Evolutionary conservation across 495 filamentous ascomycete species (phyloP), one percentile per base, ranked within the genome.

Genomic region (Margaritispora aquatica): DNA sequence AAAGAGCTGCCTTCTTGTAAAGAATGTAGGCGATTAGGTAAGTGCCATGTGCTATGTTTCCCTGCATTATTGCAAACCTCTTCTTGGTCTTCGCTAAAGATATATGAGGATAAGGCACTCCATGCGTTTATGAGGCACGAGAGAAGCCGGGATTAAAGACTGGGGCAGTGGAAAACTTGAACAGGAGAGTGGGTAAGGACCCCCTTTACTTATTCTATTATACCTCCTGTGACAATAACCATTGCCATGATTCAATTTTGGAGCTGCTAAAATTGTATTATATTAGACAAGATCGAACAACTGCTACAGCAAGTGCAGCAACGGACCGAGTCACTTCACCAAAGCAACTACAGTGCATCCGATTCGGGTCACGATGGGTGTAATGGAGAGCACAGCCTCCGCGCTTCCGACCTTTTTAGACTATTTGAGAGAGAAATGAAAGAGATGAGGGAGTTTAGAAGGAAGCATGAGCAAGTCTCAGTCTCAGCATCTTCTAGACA

Each of bases 91-190:
- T n/a, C 38, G 17, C 38, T 44, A 44, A 44, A 9, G 10, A 44
- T 2, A 9, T n/a, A 17, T n/a, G 38, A 44, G 38, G 8, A 4
- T n/a, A 24, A 50, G 60, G 54, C 19, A 36, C 55, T 26, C 54
- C 47, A 23, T 69, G 67, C 38, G 20, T 51, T 2, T 69, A 71
- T 29, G 67, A 69, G 21, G 26, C 57, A 11, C 60, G 59, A 26
- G 59, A 63, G 7, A 71, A 71, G 48, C 67, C 69, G 0, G 67
- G 65, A 5, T 54, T 71, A 54, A 64, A 66, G 50, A 27, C 61
- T 27, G 69, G 69, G 9, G 68, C 60, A 11, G 55, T 71, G 23
- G 67, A 71, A 20, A 58, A 44, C 29, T 47, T 68, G 20, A 66
- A 61, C 41, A 63, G 66, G 17, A 63, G 69, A 27, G 55, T 71